Evolutionary conservation across 2,329 filamentous ascomycete genomes (phyloP).

Genomic region (Fusarium tupiense): DNA sequence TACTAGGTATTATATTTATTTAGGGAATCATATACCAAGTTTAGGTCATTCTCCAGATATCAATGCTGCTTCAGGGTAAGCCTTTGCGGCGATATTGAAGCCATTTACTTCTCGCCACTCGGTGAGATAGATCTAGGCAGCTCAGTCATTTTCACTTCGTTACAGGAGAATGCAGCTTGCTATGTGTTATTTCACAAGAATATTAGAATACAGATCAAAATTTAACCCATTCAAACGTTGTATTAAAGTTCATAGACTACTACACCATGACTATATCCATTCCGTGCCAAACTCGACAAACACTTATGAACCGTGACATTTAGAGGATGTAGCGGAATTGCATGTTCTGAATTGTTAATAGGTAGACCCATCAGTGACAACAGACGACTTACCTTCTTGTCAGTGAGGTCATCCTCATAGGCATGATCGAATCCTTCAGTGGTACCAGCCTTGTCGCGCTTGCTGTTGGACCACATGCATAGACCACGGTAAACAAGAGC

Average conservation of each 20-base stretch:
- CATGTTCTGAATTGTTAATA: constrained; percentile 18
- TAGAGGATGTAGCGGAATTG: constrained; percentile 35
- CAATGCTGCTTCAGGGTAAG: neutral
- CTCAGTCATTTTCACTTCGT: no score
- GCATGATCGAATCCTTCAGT: constrained; percentile 62
- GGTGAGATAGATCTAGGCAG: no score
- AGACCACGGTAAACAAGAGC: constrained; percentile 55
- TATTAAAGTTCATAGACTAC: neutral
- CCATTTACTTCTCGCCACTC: no score
- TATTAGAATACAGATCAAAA: neutral
- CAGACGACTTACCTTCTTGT: constrained; percentile 45
- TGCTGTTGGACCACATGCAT: constrained; percentile 56
- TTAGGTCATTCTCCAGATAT: neutral
- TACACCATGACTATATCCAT: neutral
- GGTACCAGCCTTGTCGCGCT: constrained; percentile 53
- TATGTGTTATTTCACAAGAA: fast-evolving
- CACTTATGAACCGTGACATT: fast-evolving
- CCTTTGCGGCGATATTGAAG: neutral
- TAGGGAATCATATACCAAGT: no score
- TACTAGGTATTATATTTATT: fast-evolving
- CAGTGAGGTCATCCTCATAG: constrained; percentile 62
- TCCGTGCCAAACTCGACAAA: neutral
- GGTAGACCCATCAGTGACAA: fast-evolving
- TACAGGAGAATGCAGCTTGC: neutral
- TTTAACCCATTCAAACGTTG: neutral